phyloP scores from a whole-genome alignment of 164 flowering plant species.

The Stephania yunnanensis region DNA sequence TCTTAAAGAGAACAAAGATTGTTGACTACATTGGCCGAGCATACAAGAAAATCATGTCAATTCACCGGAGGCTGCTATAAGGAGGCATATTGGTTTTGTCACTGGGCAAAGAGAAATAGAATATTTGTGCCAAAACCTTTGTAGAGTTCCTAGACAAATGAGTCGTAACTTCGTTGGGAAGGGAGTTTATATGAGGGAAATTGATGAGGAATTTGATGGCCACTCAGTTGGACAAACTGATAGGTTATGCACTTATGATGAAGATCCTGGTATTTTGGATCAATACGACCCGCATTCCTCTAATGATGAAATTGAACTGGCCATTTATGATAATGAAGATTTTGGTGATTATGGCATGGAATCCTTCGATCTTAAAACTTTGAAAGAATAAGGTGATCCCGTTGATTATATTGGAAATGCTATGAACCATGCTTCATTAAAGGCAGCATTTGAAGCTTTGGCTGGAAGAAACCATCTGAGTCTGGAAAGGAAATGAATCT shows the following conservation, averaged over 20 bases:
- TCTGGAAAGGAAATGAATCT: no score
- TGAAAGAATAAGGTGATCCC: slow-evolving; percentile 21
- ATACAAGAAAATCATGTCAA: no score
- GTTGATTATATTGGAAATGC: slow-evolving; percentile 36
- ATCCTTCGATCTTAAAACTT: slow-evolving; percentile 10
- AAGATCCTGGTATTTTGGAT: slow-evolving; percentile 34
- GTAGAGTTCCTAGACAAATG: no score
- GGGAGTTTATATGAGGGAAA: slow-evolving; percentile 50
- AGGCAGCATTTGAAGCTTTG: slow-evolving; percentile 79
- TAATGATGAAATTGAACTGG: slow-evolving; percentile 56
- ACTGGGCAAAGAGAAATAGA: no score
- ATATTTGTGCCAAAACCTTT: no score
- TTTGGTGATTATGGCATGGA: background rate
- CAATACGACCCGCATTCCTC: slow-evolving; percentile 41
- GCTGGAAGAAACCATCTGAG: slow-evolving; percentile 30
- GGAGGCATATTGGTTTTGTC: no score
- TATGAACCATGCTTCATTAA: slow-evolving; percentile 49
- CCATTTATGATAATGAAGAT: slow-evolving; percentile 18
- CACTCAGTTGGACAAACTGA: slow-evolving; percentile 31
- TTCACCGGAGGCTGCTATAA: no score
- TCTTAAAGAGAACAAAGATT: no score
- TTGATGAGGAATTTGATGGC: slow-evolving; percentile 65
- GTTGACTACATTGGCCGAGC: no score
- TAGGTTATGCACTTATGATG: slow-evolving; percentile 51
- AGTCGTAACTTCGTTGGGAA: slow-evolving; percentile 17